Evolutionary conservation across 2,329 filamentous ascomycete genomes (phyloP).

Genomic region (Corinectria fuckeliana): DNA sequence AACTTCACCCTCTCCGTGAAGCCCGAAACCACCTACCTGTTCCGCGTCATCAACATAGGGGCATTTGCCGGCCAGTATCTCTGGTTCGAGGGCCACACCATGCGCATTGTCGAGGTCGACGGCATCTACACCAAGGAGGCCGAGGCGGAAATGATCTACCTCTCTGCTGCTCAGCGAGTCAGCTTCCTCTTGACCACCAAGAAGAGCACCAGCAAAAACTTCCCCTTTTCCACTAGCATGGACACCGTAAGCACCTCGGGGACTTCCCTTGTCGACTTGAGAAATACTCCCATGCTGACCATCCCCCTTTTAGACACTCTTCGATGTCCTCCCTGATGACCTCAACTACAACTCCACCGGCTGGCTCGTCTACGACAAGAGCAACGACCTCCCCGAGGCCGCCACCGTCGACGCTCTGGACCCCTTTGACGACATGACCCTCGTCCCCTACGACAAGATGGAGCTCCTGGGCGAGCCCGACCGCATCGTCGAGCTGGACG

Average conservation of each 20-base stretch:
- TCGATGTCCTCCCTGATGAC: conserved; percentile 69
- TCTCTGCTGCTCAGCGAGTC: conserved; percentile 71
- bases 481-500: conserved; percentile 66
- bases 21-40: conserved; percentile 74
- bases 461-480: conserved; percentile 67
- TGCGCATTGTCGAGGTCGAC: conserved; percentile 76
- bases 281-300: not conserved
- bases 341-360: conserved; percentile 74
- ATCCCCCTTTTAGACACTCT: conserved; percentile 58
- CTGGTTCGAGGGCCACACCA: conserved; percentile 71
- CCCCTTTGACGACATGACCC: conserved; percentile 75
- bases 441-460: conserved; percentile 73
- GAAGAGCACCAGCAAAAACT: conserved; percentile 67
- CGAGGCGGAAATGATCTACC: conserved; percentile 68
- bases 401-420: conserved; percentile 66
- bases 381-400: conserved; percentile 55
- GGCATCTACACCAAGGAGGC: conserved; percentile 70
- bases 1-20: conserved; percentile 65
- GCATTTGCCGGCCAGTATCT: conserved; percentile 73
- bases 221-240: conserved; percentile 72
- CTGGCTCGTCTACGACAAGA: conserved; percentile 65
- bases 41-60: conserved; percentile 75
- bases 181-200: conserved; percentile 69
- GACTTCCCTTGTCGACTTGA: not conserved
- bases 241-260: conserved; percentile 62